phyloP scores from a whole-genome alignment of 345 rosid genomes.

The Citrus reticulata region DNA sequence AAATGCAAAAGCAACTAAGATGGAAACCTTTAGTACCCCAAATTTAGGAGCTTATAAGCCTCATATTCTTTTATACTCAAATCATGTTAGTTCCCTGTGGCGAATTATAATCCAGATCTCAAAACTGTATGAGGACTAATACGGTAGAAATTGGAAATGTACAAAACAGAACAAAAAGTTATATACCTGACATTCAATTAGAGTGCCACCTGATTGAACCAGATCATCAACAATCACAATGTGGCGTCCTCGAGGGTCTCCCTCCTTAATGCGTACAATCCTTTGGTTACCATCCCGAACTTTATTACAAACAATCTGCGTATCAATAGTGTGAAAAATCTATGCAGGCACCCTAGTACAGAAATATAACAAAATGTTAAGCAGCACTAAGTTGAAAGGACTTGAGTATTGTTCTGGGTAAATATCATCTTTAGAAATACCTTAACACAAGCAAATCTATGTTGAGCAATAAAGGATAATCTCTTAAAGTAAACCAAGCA shows the following conservation, averaged over 20 bases:
- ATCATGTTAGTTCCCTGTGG: background rate
- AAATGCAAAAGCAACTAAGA: background rate
- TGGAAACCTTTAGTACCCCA: background rate
- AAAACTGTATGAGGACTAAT: background rate
- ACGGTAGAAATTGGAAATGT: background rate
- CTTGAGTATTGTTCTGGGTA: no score
- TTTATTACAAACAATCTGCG: slow-evolving; percentile 91
- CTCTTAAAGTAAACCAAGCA: background rate
- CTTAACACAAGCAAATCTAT: background rate
- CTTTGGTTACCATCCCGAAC: slow-evolving; percentile 86
- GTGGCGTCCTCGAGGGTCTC: slow-evolving; percentile 79
- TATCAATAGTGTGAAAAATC: background rate
- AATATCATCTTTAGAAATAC: no score
- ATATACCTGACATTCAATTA: slow-evolving; percentile 91
- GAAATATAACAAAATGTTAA: background rate
- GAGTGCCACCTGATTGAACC: slow-evolving; percentile 97
- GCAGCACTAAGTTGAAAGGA: background rate
- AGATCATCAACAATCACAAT: slow-evolving; percentile 95
- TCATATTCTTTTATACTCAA: background rate
- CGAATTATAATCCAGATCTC: background rate
- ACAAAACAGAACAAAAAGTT: background rate
- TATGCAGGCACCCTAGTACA: background rate
- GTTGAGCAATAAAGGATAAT: no score
- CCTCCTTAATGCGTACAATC: slow-evolving; percentile 90
- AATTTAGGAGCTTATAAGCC: background rate